Evolutionary conservation across 371 early-diverging fungal species (phyloP).

Genomic region (Blakeslea trispora): DNA sequence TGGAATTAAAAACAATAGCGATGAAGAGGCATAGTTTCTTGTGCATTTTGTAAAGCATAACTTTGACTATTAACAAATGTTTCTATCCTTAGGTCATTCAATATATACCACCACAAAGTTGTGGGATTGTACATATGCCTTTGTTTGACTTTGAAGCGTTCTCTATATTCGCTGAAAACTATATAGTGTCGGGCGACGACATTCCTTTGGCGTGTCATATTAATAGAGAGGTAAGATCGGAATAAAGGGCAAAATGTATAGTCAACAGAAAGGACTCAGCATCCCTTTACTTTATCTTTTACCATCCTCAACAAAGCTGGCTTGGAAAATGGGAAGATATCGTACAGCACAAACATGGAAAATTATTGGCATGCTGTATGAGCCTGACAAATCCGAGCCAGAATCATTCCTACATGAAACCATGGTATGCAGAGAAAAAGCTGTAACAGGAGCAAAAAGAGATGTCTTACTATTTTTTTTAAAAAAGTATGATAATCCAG

Average conservation of each 20-base stretch:
- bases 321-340: constrained; percentile 63
- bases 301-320: constrained; percentile 43
- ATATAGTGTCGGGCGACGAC: constrained; percentile 48
- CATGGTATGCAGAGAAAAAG: neutral
- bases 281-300: no score
- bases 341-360: constrained; percentile 84
- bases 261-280: neutral
- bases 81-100: constrained; percentile 24
- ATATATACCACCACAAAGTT: constrained; percentile 56
- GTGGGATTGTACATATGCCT: constrained; percentile 65
- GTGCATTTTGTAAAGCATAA: no score
- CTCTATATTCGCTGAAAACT: constrained; percentile 67
- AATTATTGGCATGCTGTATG: constrained; percentile 68
- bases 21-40: constrained; percentile 30
- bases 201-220: constrained; percentile 62
- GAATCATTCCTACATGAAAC: constrained; percentile 1
- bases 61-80: neutral
- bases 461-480: neutral
- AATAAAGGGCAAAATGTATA: neutral
- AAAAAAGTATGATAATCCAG: neutral
- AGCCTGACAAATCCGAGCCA: constrained; percentile 23
- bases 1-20: constrained; percentile 18
- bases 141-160: constrained; percentile 73
- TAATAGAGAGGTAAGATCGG: constrained; percentile 61
- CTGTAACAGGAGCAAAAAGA: neutral